A percentile compares a stretch with the other conserved stretches of the same genome.
Evolutionary conservation across 2,329 filamentous ascomycete genomes (phyloP).

Genomic region (Lasiodiplodia sp.): DNA sequence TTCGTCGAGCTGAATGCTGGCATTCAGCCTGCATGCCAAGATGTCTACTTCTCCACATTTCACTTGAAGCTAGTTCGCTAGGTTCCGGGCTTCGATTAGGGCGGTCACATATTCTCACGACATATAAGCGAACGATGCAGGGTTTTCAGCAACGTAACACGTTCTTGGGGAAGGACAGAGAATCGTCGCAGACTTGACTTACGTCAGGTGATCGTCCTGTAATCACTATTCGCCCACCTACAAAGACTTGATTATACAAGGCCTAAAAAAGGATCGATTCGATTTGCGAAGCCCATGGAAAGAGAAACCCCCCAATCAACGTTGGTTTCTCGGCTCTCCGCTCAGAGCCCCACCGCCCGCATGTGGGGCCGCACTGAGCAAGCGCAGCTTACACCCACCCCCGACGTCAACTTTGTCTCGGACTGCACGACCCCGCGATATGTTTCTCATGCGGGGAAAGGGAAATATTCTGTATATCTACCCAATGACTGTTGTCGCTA

Average conservation of each 20-base stretch:
- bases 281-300: background rate
- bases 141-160: background rate
- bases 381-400: background rate
- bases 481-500: background rate
- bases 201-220: background rate
- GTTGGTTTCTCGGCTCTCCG: background rate
- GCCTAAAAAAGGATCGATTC: too few species aligned
- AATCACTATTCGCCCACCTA: background rate
- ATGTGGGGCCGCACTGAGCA: background rate
- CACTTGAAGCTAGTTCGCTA: background rate
- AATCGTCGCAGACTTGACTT: background rate
- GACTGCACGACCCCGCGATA: background rate
- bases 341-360: background rate
- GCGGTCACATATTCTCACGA: too few species aligned
- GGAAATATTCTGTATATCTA: background rate
- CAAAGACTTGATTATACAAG: background rate
- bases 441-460: background rate
- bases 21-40: background rate
- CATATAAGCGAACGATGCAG: too few species aligned
- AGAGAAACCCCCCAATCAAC: background rate
- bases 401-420: background rate
- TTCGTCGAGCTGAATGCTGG: background rate
- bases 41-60: background rate
- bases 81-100: background rate
- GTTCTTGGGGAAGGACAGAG: background rate